Percentiles rank a stretch among this genome's conserved stretches.
phyloP scores from a whole-genome alignment of 345 rosid genomes.

The Geranium brycei region DNA sequence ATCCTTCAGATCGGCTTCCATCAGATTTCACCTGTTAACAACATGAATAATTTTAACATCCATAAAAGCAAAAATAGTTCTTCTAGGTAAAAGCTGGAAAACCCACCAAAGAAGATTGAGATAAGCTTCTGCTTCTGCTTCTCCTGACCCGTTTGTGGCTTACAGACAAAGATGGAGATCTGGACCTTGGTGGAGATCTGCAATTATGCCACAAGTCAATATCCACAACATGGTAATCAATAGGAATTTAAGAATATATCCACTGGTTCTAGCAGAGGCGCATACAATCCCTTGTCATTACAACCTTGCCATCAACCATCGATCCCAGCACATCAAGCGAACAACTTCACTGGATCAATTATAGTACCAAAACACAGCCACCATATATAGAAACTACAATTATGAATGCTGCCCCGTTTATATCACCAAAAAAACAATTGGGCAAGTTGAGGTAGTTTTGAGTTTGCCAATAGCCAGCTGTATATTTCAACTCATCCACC shows the following conservation, averaged over 20 bases:
- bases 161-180: constrained; percentile 50
- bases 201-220: constrained; percentile 23
- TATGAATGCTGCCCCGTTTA: too few species aligned
- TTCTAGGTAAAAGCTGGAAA: background rate
- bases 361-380: too few species aligned
- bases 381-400: too few species aligned
- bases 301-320: too few species aligned
- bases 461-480: too few species aligned
- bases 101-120: constrained; percentile 24
- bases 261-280: constrained; percentile 8
- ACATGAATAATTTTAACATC: background rate
- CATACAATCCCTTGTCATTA: too few species aligned
- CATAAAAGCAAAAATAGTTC: background rate
- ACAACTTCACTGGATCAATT: too few species aligned
- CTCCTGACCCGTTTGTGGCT: constrained; percentile 17
- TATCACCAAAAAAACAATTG: too few species aligned
- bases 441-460: too few species aligned
- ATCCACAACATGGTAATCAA: constrained; percentile 10
- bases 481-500: too few species aligned
- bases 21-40: constrained; percentile 42
- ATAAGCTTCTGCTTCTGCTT: constrained; percentile 12
- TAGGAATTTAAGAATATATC: constrained; percentile 16
- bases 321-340: too few species aligned
- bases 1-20: constrained; percentile 13
- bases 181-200: constrained; percentile 53